Percentiles rank a stretch among this genome's conserved stretches.
These are phyloP conservation scores for Trametes polyzona DNA, from an alignment of 1,284 basidiomycete species.

Conservation along the genomic window DNA sequence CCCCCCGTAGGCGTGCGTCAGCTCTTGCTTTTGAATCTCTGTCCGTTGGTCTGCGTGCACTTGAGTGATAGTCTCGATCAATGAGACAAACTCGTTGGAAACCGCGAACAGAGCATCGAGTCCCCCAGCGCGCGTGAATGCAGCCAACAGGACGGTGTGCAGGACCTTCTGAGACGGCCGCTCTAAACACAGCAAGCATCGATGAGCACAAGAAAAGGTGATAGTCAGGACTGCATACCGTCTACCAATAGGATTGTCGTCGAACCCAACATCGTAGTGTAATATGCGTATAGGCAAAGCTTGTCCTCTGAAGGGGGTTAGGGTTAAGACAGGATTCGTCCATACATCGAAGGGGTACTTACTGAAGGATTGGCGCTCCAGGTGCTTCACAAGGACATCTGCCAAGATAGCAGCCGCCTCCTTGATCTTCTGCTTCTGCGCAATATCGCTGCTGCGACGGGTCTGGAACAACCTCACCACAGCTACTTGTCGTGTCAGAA, in stretches of 20 bases:
- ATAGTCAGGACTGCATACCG: constrained; percentile 52
- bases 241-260: constrained; percentile 81
- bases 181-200: constrained; percentile 48
- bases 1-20: constrained; percentile 78
- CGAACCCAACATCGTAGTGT: constrained; percentile 80
- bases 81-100: constrained; percentile 59
- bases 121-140: constrained; percentile 78
- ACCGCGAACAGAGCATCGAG: constrained; percentile 70
- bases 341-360: constrained; percentile 27
- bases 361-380: constrained; percentile 64
- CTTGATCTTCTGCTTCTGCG: constrained; percentile 80
- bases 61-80: constrained; percentile 56
- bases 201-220: not conserved
- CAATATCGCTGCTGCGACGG: constrained; percentile 75
- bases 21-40: constrained; percentile 60
- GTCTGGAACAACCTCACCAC: constrained; percentile 89
- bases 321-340: constrained; percentile 9
- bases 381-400: constrained; percentile 73
- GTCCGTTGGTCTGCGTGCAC: constrained; percentile 58
- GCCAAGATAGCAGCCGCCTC: constrained; percentile 75
- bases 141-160: constrained; percentile 81
- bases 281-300: constrained; percentile 62
- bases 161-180: constrained; percentile 75
- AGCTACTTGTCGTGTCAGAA: constrained; percentile 47
- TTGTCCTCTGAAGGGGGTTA: constrained; percentile 48